Evolutionary conservation across 2,329 filamentous ascomycete species (phyloP), one percentile per base, ranked within the genome.

Genomic region (Botryotinia calthae): DNA sequence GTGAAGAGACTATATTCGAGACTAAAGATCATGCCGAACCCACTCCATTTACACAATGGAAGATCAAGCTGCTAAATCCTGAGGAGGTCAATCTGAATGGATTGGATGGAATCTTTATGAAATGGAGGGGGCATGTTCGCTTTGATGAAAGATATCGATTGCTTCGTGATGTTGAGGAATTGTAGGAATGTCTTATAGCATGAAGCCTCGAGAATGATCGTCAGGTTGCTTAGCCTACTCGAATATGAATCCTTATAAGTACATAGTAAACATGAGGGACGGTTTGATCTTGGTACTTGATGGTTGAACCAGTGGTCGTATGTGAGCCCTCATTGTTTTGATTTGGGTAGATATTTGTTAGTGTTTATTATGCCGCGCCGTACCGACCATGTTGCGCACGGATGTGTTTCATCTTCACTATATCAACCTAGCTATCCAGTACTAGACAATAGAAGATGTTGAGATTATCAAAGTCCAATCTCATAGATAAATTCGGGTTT

Each of bases 1-100:
- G 66, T 44, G 66, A 69, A 7, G 66, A 69, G 25, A 37, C 66
- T 34, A 69, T 69, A 20, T 69, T 69, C n/a, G 66, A 69, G 44
- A 59, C 66, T 7, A 42, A 31, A 69, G 51, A 59, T 44, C 66
- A 69, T 61, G 66, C 66, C 8, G 54, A 69, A 22, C 66, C 66
- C 5, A 69, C 66, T 6, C 66, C 66, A 8, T 69, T 69, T 16
- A 69, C 66, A 25, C 66, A 59, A n/a, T 69, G 66, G 66, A 69
- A 69, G n/a, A 59, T 59, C 16, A 69, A 69, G 28, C n/a, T 69
- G 20, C 37, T 69, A n/a, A 69, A 69, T 20, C 66, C 51, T 22
- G 66, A 22, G 51, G 51, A 69, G 2, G n/a, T 69, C 42, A 46
- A 22, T 59, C 8, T 59, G 51, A 46, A 28, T 34, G 66, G 66